Evolutionary conservation across 1,284 basidiomycete genomes (phyloP).

Genomic region (Coniferiporia sulphurascens): DNA sequence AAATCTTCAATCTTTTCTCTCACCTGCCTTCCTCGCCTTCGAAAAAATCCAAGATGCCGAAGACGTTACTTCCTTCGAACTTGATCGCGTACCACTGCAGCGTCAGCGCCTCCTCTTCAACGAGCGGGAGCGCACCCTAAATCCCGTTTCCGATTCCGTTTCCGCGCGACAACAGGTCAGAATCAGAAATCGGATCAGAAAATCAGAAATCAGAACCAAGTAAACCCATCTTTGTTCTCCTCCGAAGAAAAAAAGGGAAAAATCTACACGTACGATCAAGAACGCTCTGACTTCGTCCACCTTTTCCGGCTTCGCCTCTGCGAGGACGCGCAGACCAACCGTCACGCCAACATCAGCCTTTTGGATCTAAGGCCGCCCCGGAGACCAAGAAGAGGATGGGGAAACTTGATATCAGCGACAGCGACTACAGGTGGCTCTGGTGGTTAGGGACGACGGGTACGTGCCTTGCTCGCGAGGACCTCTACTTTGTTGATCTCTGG

Average conservation of each 20-base stretch:
- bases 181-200: background rate
- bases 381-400: too few species aligned
- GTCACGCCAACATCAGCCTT: slow-evolving; percentile 26
- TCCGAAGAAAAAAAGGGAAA: background rate
- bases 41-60: slow-evolving; percentile 39
- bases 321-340: slow-evolving; percentile 32
- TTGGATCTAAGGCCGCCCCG: slow-evolving; percentile 15
- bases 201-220: background rate
- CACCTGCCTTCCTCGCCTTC: slow-evolving; percentile 28
- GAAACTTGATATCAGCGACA: background rate
- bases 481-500: slow-evolving; percentile 29
- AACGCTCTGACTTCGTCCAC: slow-evolving; percentile 33
- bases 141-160: background rate
- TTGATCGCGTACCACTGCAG: slow-evolving; percentile 38
- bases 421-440: slow-evolving; percentile 1
- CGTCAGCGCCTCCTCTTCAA: slow-evolving; percentile 33
- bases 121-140: slow-evolving; percentile 32
- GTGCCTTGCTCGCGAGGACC: slow-evolving; percentile 34
- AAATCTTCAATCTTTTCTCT: background rate
- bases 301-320: slow-evolving; percentile 35
- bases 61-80: slow-evolving; percentile 33
- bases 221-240: too few species aligned
- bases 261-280: slow-evolving; percentile 29
- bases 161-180: background rate
- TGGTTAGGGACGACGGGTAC: background rate